Evolutionary conservation across 805 yeast genomes (phyloP), one percentile per base, ranked within the genome.

Genomic region (Ogataea nonfermentans): DNA sequence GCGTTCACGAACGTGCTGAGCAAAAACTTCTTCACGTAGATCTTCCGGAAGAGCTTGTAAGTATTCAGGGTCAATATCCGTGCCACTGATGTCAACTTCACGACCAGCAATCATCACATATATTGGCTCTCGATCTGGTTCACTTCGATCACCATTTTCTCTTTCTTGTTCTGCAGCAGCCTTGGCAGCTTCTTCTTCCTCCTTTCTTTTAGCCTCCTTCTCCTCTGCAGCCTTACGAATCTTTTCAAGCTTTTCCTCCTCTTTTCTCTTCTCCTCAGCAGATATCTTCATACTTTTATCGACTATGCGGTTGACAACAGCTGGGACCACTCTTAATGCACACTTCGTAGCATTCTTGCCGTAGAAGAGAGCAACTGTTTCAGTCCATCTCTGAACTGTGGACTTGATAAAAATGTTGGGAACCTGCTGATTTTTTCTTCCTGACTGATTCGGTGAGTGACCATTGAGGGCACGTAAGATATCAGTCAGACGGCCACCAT

Each of bases 61-160:
- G 57, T 88, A 90, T 49, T 85, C 91, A 0, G 95, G 95, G 62
- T 90, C 97, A 43, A 90, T 87, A 39, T 86, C 96, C 3, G 95
- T 81, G 0, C 93, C 95, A 28, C 90, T 76, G 25, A 90, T 84
- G 56, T 90, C 95, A 24, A 90, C 89, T 35, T 80, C 79, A 19
- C 81, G 63, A 16, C 84, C 95, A 25, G 88, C 89, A 48, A 90
- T 82, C 9, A 68, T 68, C 3, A 90, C 88, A 66, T 72, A 74
- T 0, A 84, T 69, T 0, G 95, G 90, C 11, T 73, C 72, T 3
- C 43, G 46, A 9, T 40, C 47, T 16, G 42, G 46, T 9, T 36
- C 46, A 12, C 27, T 40, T 10, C 29, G 20, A 25, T 29, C 23
- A 8, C 29, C 23, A 22, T 9, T 16, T 17, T 25, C 40, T 15